Base-by-base conservation (phyloP, 1,284 basidiomycete species). In the Peniophora sp. region DNA sequence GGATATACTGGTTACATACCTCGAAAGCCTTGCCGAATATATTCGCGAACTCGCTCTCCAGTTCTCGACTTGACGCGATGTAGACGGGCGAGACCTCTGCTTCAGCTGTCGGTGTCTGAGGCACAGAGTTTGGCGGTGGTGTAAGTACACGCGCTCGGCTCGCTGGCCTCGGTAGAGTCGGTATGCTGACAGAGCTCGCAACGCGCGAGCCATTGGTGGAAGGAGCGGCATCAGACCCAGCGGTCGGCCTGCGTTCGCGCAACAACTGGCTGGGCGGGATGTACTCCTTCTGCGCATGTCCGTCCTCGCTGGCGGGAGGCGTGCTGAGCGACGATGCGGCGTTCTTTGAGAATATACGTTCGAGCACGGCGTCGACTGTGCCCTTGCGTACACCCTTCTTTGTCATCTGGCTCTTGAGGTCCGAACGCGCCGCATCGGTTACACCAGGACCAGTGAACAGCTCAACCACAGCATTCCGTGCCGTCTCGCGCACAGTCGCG, bases 321-420 rank as follows among this genome's bases (percentile, higher is more conserved):
- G 43, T 68, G 72, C 57, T 20, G 16, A 20, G 16, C n/a, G n/a
- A 17, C 6, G 38, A 6, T 6, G 70, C 73, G 12, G 66, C 63
- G 23, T 64, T 57, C 51, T 68, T 66, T 36, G 67, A 69, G 50
- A 89, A 70, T 16, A 90, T 71, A 61, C 81, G 83, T 50, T 72
- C 66, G 9, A 88, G 72, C 2, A 91, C 78, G 50, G 72, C 72
- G 55, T 91, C 88, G 14, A 84, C 79, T 38, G 95, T 94, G 5
- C 84, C 81, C 67, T 96, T 97, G 45, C 93, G 79, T 34, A 96
- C 89, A 47, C 78, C 79, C 65, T 89, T 88, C 64, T 87, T 89
- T 2, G 80, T 68, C 74, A 99, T 77, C 63, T 94, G 89, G 63
- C 91, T 94, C 72, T 97, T 97, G 50, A 99, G 74, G 64, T 98